Percentiles rank a stretch among this genome's conserved stretches.
Conservation (phyloP, 257 asterid species). For the Solanum corneliomulleri region DNA sequence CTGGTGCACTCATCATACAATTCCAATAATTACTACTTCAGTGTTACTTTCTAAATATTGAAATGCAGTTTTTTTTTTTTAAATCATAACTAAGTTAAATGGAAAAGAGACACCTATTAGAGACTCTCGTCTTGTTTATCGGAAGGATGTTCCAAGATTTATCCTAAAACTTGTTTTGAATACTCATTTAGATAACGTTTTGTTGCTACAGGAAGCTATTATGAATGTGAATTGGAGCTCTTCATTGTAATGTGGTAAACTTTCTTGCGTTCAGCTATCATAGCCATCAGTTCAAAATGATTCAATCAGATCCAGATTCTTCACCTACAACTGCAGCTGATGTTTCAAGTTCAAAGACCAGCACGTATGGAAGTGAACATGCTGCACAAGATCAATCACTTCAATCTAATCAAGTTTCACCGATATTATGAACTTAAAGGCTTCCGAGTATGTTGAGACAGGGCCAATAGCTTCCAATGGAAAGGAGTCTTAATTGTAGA, state of each 20-base stretch:
- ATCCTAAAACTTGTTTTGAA: not conserved
- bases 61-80: not conserved
- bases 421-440: constrained; percentile 27
- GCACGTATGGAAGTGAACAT: not conserved
- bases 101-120: not conserved
- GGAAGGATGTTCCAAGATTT: not conserved
- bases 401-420: constrained; percentile 33
- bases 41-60: not conserved
- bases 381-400: constrained; percentile 39
- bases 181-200: not conserved
- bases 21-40: not conserved
- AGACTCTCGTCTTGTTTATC: not conserved
- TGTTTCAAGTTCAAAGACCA: not conserved
- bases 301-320: not conserved
- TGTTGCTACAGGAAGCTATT: not conserved
- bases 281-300: not conserved
- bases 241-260: not conserved
- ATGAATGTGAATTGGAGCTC: not conserved
- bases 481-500: not conserved
- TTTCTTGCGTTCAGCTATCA: not conserved
- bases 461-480: not conserved
- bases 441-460: not conserved
- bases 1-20: not conserved
- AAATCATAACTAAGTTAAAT: not conserved
- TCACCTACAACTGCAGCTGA: not conserved